Conservation (phyloP, 306 rosid species). For the Castanospermum australe region DNA sequence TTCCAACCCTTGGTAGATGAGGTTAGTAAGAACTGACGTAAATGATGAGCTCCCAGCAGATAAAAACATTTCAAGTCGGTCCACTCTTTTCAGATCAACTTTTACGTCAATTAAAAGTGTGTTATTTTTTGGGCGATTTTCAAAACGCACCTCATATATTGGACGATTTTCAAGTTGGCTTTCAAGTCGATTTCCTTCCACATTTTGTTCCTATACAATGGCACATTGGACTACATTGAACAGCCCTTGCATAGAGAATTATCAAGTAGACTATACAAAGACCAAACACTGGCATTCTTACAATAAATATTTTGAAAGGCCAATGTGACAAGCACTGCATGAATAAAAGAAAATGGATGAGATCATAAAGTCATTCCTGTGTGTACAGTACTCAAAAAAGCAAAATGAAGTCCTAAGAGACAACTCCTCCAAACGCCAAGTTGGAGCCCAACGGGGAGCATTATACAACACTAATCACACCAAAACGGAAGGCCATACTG, state of each 20-base stretch:
- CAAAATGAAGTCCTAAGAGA: not conserved
- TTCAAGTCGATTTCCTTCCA: too few species aligned
- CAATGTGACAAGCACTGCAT: constrained; percentile 9
- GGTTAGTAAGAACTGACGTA: too few species aligned
- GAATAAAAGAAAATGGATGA: constrained; percentile 11
- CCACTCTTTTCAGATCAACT: too few species aligned
- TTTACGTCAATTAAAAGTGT: too few species aligned
- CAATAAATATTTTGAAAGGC: constrained; percentile 21
- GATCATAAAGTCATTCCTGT: not conserved
- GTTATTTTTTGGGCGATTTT: too few species aligned
- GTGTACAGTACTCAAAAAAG: constrained; percentile 2
- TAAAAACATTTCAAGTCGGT: too few species aligned
- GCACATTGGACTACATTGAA: not conserved
- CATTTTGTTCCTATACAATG: not conserved
- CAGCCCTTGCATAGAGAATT: not conserved
- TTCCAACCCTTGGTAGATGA: too few species aligned
- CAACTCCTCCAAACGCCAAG: constrained; percentile 21
- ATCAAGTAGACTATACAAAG: not conserved
- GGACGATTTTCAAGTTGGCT: too few species aligned
- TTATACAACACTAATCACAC: constrained; percentile 21
- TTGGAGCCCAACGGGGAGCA: constrained; percentile 23
- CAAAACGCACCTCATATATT: too few species aligned
- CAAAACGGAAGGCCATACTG: constrained; percentile 15
- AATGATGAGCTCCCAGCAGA: too few species aligned
- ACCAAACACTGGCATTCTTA: not conserved